Evolutionary conservation across 345 rosid genomes (phyloP).

Genomic region (Salix udensis): DNA sequence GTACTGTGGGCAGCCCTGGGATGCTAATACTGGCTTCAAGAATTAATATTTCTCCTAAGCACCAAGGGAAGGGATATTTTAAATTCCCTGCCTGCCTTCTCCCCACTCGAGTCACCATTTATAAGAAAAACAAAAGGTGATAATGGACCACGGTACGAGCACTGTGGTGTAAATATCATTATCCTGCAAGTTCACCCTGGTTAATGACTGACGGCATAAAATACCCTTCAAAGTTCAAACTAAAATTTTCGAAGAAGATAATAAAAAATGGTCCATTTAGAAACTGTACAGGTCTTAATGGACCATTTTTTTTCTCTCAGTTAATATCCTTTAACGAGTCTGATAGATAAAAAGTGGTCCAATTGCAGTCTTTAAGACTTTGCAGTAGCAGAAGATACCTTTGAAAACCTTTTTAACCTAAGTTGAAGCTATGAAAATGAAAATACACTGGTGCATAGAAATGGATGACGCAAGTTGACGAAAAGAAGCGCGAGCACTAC

Average conservation of each 20-base stretch:
- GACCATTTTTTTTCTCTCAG: too few species aligned
- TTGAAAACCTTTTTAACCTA: not conserved
- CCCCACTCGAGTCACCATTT: constrained; percentile 16
- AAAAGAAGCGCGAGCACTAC: constrained; percentile 20
- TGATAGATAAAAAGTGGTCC: not conserved
- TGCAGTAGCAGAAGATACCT: not conserved
- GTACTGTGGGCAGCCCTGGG: not conserved
- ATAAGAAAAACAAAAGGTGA: not conserved
- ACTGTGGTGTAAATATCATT: not conserved
- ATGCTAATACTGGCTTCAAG: not conserved
- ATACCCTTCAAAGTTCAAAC: not conserved
- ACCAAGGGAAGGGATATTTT: not conserved
- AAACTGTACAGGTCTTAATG: not conserved
- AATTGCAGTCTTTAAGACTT: not conserved
- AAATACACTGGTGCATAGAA: constrained; percentile 14
- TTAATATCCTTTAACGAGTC: too few species aligned
- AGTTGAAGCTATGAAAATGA: constrained; percentile 19
- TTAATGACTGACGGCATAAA: not conserved
- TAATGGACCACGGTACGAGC: constrained; percentile 19
- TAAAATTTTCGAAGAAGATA: not conserved
- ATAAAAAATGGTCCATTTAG: not conserved
- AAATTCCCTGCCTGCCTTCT: not conserved
- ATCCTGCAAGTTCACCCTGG: not conserved
- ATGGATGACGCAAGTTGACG: constrained; percentile 19
- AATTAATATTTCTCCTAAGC: not conserved